Conservation (phyloP, 495 filamentous ascomycete genomes). For the Penicillium argentinense region DNA sequence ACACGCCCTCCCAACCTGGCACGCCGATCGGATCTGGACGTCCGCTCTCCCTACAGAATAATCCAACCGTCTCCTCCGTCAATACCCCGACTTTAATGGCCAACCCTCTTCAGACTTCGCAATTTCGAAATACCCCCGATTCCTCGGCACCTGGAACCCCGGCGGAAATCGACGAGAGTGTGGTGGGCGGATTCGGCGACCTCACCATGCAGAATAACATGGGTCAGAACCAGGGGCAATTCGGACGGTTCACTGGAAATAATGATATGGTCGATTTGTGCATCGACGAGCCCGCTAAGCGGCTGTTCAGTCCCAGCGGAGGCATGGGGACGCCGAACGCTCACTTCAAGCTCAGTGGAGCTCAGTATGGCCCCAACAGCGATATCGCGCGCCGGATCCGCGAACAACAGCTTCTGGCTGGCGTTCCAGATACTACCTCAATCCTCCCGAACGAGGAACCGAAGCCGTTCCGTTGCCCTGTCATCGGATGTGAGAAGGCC, state of each 20-base stretch:
- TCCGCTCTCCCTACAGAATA: constrained; percentile 72
- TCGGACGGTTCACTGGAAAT: constrained; percentile 41
- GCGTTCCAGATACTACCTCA: constrained; percentile 55
- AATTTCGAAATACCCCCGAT: constrained; percentile 68
- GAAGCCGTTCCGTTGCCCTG: constrained; percentile 96
- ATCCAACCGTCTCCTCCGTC: constrained; percentile 96
- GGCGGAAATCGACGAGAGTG: constrained; percentile 60
- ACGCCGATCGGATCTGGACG: constrained; percentile 76
- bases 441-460: constrained; percentile 66
- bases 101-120: constrained; percentile 59
- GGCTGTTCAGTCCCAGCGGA: constrained; percentile 82
- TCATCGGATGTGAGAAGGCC: constrained; percentile 98
- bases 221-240: constrained; percentile 54
- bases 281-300: constrained; percentile 95
- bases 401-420: constrained; percentile 71
- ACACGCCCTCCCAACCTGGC: constrained; percentile 72
- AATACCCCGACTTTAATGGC: constrained; percentile 88
- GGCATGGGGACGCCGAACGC: constrained; percentile 67
- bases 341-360: constrained; percentile 68
- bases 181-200: constrained; percentile 51
- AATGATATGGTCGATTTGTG: constrained; percentile 69
- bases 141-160: constrained; percentile 75
- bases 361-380: constrained; percentile 72
- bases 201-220: constrained; percentile 60
- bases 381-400: constrained; percentile 68